These are phyloP conservation scores for Neonectria coccinea DNA, from an alignment of 2,329 filamentous ascomycete species.

Conservation along the genomic window DNA sequence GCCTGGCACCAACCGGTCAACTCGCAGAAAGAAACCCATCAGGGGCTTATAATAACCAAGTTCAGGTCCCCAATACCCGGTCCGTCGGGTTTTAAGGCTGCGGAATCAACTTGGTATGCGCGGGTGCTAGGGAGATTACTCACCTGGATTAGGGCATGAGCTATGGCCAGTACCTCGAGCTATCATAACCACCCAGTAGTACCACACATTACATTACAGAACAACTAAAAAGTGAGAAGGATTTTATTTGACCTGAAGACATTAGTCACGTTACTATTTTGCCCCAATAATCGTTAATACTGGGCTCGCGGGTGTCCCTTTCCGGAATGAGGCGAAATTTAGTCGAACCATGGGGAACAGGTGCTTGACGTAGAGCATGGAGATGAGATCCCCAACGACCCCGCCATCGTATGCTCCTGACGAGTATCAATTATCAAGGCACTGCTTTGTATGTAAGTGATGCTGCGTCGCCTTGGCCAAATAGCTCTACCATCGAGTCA, in stretches of 20 bases:
- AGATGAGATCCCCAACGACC: not conserved
- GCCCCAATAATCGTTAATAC: not conserved
- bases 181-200: not conserved
- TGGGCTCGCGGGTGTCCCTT: not conserved
- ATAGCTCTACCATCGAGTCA: not conserved
- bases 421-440: not conserved
- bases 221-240: not conserved
- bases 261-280: not conserved
- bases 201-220: not conserved
- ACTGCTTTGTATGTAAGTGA: not conserved
- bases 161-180: too few species aligned
- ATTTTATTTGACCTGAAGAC: too few species aligned
- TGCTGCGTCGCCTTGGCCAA: not conserved
- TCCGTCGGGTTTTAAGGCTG: too few species aligned
- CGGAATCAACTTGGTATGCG: too few species aligned
- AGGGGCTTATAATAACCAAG: too few species aligned
- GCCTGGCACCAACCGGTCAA: too few species aligned
- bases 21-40: too few species aligned
- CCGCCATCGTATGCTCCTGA: not conserved
- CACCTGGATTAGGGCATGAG: too few species aligned
- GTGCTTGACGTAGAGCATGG: not conserved
- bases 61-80: too few species aligned
- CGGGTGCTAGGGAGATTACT: too few species aligned
- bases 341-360: constrained; percentile 5
- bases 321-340: not conserved